Conservation (phyloP, 306 rosid genomes). For the Astragalus membranaceus region DNA sequence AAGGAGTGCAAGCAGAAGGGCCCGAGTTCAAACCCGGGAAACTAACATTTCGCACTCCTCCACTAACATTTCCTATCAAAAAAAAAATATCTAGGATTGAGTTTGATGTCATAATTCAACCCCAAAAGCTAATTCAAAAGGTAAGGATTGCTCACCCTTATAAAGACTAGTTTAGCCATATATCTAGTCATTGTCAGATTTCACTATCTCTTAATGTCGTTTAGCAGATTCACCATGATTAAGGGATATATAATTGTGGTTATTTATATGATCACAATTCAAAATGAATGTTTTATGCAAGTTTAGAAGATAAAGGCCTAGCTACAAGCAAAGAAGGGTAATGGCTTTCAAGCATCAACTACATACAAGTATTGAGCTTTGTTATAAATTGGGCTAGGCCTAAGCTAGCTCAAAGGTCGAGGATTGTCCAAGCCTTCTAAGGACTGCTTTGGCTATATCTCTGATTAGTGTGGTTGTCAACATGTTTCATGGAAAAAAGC, state of each 20-base stretch:
- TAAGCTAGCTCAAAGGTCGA: neutral
- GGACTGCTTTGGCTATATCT: neutral
- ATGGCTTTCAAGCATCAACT: slow-evolving; percentile 4
- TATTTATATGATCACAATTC: neutral
- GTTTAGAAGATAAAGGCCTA: neutral
- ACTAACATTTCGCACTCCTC: too few relatives aligned
- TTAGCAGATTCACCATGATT: neutral
- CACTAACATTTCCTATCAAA: too few relatives aligned
- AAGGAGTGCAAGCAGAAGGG: too few relatives aligned
- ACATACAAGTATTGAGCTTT: neutral
- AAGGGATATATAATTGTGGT: neutral
- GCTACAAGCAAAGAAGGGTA: neutral
- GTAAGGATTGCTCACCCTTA: too few relatives aligned
- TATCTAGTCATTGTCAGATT: too few relatives aligned
- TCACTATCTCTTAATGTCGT: too few relatives aligned
- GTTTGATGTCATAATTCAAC: too few relatives aligned
- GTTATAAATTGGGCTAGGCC: neutral
- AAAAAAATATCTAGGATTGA: too few relatives aligned
- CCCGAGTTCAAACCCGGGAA: too few relatives aligned
- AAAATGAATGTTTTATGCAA: neutral
- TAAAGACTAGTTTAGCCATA: too few relatives aligned
- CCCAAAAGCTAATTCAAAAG: too few relatives aligned
- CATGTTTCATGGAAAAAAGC: slow-evolving; percentile 9
- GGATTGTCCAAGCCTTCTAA: neutral
- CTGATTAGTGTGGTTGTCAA: neutral